phyloP scores from a whole-genome alignment of 2,329 filamentous ascomycete genomes.

The Clonostachys rhizophaga region DNA sequence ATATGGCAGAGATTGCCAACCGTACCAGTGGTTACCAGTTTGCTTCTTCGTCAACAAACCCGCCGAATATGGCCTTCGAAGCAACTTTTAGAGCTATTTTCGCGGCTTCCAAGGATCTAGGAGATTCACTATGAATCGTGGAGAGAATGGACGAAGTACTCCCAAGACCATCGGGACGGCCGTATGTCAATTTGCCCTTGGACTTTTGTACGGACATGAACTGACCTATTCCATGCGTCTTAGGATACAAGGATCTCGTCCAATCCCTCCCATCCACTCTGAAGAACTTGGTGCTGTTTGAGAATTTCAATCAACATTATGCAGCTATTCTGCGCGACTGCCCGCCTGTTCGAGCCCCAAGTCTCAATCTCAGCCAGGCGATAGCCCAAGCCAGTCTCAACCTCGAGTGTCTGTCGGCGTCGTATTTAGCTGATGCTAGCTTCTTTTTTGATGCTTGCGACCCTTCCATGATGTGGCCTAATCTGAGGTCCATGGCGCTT shows the following conservation, averaged over 20 bases:
- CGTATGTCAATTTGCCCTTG: too few species aligned
- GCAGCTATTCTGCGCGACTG: not conserved
- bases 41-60: conserved; percentile 29
- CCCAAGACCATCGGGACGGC: too few species aligned
- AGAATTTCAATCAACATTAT: conserved; percentile 25
- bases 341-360: conserved; percentile 12
- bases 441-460: conserved; percentile 18
- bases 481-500: conserved; percentile 19
- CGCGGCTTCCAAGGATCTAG: conserved; percentile 24
- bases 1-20: conserved; percentile 21
- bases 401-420: conserved; percentile 18
- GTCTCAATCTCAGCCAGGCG: conserved; percentile 13
- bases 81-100: conserved; percentile 21
- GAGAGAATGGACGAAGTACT: conserved; percentile 16
- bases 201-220: too few species aligned
- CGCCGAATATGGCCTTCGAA: conserved; percentile 23
- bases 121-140: conserved; percentile 31
- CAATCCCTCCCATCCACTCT: conserved; percentile 6
- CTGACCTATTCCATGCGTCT: too few species aligned
- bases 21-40: conserved; percentile 20
- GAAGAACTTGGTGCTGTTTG: not conserved
- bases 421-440: conserved; percentile 21
- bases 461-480: conserved; percentile 17
- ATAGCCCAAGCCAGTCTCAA: conserved; percentile 19
- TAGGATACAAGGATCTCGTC: too few species aligned